Percentiles rank a stretch among this genome's conserved stretches.
These are phyloP conservation scores for Scolecobasidium constrictum DNA, from an alignment of 2,329 filamentous ascomycete genomes.

Conservation along the genomic window DNA sequence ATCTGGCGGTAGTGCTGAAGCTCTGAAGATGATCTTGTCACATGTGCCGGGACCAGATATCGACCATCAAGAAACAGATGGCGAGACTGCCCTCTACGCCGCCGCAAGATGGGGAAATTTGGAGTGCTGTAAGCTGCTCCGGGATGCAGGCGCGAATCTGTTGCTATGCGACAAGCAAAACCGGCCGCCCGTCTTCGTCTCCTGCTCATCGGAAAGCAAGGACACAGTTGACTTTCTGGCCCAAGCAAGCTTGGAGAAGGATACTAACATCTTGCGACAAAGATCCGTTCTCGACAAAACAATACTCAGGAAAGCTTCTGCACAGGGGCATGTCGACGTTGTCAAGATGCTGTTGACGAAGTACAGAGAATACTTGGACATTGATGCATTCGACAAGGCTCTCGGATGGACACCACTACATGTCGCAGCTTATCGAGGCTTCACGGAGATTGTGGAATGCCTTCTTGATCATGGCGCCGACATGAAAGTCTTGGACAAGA, in stretches of 20 bases:
- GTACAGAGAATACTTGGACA: not conserved
- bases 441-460: not conserved
- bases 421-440: not conserved
- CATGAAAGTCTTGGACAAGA: not conserved
- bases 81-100: not conserved
- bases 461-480: not conserved
- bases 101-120: not conserved
- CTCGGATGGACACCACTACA: not conserved
- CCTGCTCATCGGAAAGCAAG: not conserved
- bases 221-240: not conserved
- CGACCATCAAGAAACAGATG: not conserved
- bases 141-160: not conserved
- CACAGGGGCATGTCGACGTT: not conserved
- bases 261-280: not conserved
- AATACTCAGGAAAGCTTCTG: not conserved
- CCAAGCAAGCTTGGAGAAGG: not conserved
- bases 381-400: not conserved
- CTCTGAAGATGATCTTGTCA: not conserved
- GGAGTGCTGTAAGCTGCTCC: not conserved
- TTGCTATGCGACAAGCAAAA: not conserved
- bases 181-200: not conserved
- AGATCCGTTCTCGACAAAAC: not conserved
- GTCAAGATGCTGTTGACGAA: not conserved
- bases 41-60: conserved; percentile 2
- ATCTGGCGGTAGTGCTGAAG: not conserved